These are phyloP conservation scores for Teunomyces stri DNA, from an alignment of 805 yeast genomes.

Conservation along the genomic window DNA sequence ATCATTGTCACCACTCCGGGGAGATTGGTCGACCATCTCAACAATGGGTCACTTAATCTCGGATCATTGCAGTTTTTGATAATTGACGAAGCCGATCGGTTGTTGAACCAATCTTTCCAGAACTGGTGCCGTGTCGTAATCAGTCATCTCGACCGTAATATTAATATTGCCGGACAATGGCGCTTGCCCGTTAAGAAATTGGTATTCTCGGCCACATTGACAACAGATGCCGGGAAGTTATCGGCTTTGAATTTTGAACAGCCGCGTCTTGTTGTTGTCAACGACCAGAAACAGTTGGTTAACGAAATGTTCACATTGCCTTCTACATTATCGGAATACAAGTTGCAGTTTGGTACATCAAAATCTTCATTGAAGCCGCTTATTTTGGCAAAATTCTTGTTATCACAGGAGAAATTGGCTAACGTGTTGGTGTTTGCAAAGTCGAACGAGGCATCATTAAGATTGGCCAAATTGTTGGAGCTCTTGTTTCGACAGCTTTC, in stretches of 20 bases:
- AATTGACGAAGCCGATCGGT: slow-evolving; percentile 79
- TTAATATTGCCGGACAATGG: slow-evolving; percentile 32
- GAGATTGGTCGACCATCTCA: slow-evolving; percentile 73
- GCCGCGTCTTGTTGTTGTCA: slow-evolving; percentile 76
- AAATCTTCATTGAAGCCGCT: slow-evolving; percentile 66
- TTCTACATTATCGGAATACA: slow-evolving; percentile 44
- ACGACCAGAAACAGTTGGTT: slow-evolving; percentile 47
- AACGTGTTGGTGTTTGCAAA: slow-evolving; percentile 63
- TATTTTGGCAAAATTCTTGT: slow-evolving; percentile 56
- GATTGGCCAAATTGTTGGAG: slow-evolving; percentile 62
- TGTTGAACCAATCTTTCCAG: slow-evolving; percentile 86
- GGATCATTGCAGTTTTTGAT: slow-evolving; percentile 58
- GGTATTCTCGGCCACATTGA: slow-evolving; percentile 88
- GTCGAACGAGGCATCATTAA: slow-evolving; percentile 83
- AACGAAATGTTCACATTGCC: slow-evolving; percentile 66
- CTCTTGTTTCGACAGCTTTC: slow-evolving; percentile 34
- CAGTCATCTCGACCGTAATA: slow-evolving; percentile 25
- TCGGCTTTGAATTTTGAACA: slow-evolving; percentile 63
- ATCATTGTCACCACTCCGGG: slow-evolving; percentile 75
- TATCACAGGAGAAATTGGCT: slow-evolving; percentile 23
- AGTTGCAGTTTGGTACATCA: slow-evolving; percentile 37
- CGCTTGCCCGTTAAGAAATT: slow-evolving; percentile 51
- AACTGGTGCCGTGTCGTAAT: slow-evolving; percentile 77
- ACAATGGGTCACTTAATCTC: slow-evolving; percentile 42
- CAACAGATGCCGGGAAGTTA: slow-evolving; percentile 87